Evolutionary conservation across 805 yeast species (phyloP).

Genomic region (Monosporozyma unispora): DNA sequence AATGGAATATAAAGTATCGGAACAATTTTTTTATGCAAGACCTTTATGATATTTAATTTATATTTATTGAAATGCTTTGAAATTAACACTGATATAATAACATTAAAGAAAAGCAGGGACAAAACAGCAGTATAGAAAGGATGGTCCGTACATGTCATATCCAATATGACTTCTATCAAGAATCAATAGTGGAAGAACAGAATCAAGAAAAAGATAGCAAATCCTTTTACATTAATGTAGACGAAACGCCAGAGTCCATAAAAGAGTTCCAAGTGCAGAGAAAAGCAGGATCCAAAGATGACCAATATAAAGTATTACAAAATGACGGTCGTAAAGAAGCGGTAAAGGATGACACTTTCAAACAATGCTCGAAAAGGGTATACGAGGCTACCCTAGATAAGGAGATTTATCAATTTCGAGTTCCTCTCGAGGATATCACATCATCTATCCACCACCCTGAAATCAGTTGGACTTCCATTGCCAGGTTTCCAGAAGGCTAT

Average conservation of each 20-base stretch:
- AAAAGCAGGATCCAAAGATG: constrained; percentile 14
- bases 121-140: neutral
- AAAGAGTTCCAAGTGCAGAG: constrained; percentile 24
- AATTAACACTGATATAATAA: neutral
- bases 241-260: constrained; percentile 18
- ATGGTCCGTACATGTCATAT: constrained; percentile 21
- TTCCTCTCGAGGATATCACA: neutral
- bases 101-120: neutral
- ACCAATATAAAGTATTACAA: neutral
- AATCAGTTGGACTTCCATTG: constrained; percentile 28
- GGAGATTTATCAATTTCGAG: constrained; percentile 9
- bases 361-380: constrained; percentile 3
- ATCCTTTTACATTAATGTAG: constrained; percentile 37
- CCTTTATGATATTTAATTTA: neutral
- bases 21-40: neutral
- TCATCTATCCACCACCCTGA: neutral
- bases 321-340: constrained; percentile 6
- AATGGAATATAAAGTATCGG: neutral
- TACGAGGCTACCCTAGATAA: constrained; percentile 12
- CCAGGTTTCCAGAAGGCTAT: constrained; percentile 24
- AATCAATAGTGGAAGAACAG: constrained; percentile 33
- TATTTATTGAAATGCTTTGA: neutral
- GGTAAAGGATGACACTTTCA: constrained; percentile 6
- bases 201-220: constrained; percentile 17
- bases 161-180: constrained; percentile 37